Evolutionary conservation across 306 rosid genomes (phyloP), one percentile per base, ranked within the genome.

Genomic region (Prunus dulcis): DNA sequence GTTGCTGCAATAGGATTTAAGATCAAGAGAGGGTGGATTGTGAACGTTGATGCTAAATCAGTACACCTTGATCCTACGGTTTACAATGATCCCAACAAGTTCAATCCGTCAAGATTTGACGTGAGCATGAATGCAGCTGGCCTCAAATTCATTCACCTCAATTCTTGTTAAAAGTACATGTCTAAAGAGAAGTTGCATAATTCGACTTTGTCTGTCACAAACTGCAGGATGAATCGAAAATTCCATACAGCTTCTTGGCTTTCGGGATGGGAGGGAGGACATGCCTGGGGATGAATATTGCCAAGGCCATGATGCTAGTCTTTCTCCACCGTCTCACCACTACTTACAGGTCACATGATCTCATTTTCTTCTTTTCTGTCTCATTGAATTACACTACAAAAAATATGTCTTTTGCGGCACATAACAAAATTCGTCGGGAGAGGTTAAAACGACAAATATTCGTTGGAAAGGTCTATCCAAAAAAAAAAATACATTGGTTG

Each of bases 261-360:
- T 92, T 95, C 88, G 98, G 98, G 19, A 82, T 90, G 89, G 98
- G 97, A 83, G 91, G 91, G 75, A 95, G 97, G 84, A 84, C 87
- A 15, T 95, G 98, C 66, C 88, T 92, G 0, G 98, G 98, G 77
- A 89, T 85, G 88, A 88, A 86, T 87, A 82, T 90, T 91, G 97
- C 97, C 63, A 87, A 88, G 78, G 86, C 91, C 73, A 90, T 95
- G 98, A 90, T 90, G 93, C 78, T 90, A 11, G 92, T 95, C 77
- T 90, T 95, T 78, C 93, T 95, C 67, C 90, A 92, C 78, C 97
- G 97, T 73, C 85, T 95, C 75, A 71, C 81, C 66, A 89, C 90
- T 74, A 79, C 84, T 62, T 90, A 80, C 90, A 84, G 90, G 98
- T 90, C 75, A 71, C 17, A 8, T 46, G 1, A 56, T n/a, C 8